Conservation (phyloP, 257 asterid genomes). For the Plectranthus barbatus region DNA sequence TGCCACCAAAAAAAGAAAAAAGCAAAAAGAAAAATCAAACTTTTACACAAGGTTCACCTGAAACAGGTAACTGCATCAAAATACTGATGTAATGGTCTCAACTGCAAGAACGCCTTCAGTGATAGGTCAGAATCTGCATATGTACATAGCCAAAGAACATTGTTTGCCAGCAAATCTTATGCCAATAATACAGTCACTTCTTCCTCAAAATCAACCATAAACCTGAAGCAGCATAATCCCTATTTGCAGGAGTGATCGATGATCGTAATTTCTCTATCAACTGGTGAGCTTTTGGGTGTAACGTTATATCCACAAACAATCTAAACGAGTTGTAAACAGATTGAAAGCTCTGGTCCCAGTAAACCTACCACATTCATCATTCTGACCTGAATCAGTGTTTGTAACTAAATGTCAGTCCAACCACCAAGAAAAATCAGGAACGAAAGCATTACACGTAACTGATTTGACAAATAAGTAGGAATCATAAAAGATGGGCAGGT, state of each 20-base stretch:
- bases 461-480: not conserved
- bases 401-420: slow-evolving; percentile 18
- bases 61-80: slow-evolving; percentile 1
- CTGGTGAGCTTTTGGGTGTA: not conserved
- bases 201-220: not conserved
- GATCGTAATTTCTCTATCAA: too few relatives aligned
- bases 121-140: too few relatives aligned
- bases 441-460: not conserved
- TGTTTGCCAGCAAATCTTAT: not conserved
- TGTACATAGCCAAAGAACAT: not conserved
- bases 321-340: slow-evolving; percentile 15
- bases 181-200: not conserved
- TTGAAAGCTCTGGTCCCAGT: slow-evolving; percentile 13
- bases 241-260: not conserved
- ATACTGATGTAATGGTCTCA: not conserved
- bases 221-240: not conserved
- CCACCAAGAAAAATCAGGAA: not conserved
- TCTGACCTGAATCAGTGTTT: slow-evolving; percentile 8
- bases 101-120: not conserved
- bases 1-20: not conserved
- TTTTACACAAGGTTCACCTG: not conserved
- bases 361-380: slow-evolving; percentile 9
- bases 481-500: slow-evolving; percentile 3
- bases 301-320: slow-evolving; percentile 9
- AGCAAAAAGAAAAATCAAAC: too few relatives aligned